phyloP scores from a whole-genome alignment of 202 grass and related monocot species.

The Setaria viridis region DNA sequence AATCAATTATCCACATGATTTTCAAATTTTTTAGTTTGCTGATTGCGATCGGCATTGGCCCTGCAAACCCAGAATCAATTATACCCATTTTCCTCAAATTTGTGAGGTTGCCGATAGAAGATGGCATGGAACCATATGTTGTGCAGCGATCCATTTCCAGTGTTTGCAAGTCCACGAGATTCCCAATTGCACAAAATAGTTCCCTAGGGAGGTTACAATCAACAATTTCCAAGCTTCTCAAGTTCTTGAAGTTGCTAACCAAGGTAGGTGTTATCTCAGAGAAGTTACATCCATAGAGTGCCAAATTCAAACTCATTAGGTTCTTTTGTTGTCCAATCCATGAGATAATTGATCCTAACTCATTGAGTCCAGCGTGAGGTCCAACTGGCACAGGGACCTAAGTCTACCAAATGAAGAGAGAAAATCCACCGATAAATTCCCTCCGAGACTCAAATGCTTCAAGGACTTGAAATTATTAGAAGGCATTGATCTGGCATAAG shows the following conservation, averaged over 20 bases:
- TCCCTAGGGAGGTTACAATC: neutral
- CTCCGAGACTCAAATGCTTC: neutral
- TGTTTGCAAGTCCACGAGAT: neutral
- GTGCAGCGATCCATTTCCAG: neutral
- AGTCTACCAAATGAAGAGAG: neutral
- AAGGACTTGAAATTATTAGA: neutral
- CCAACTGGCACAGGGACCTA: slow-evolving; percentile 3
- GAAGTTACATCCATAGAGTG: neutral
- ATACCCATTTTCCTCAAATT: neutral
- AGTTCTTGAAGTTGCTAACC: neutral
- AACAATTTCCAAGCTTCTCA: neutral
- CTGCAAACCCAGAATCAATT: neutral
- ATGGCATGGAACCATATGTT: slow-evolving; percentile 7
- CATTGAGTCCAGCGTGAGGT: neutral
- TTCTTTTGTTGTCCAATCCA: slow-evolving; percentile 1
- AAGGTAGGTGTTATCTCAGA: neutral
- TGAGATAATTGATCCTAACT: neutral
- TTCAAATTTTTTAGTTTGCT: slow-evolving; percentile 12
- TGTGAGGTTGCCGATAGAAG: slow-evolving; percentile 27
- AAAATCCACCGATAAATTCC: neutral
- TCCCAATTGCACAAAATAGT: neutral
- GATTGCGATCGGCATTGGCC: neutral
- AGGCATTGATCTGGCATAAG: neutral
- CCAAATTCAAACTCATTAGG: neutral
- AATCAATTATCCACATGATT: neutral